Evolutionary conservation across 805 yeast species (phyloP).

Genomic region (Saturnispora galanensis): DNA sequence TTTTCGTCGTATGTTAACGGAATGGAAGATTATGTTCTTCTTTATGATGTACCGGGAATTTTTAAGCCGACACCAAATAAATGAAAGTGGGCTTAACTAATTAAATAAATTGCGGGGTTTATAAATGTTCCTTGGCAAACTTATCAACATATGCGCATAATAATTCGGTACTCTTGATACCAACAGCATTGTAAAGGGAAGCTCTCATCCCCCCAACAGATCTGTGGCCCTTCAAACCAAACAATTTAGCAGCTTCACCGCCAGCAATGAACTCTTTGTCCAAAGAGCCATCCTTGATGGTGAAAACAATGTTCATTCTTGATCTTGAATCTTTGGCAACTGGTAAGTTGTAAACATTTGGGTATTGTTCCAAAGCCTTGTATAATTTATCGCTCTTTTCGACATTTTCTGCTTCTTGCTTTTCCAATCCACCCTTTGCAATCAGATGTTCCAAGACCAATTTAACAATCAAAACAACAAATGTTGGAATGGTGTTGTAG

Average conservation of each 20-base stretch:
- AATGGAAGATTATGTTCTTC: constrained; percentile 52
- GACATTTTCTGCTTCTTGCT: constrained; percentile 47
- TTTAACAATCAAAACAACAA: constrained; percentile 78
- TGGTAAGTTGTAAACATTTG: constrained; percentile 56
- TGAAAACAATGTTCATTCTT: constrained; percentile 90
- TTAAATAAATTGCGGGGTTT: neutral
- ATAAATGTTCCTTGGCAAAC: constrained; percentile 40
- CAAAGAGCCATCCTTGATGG: constrained; percentile 44
- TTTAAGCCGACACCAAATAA: neutral
- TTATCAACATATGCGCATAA: constrained; percentile 48
- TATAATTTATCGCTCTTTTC: constrained; percentile 60
- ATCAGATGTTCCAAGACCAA: constrained; percentile 61
- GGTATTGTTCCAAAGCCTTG: constrained; percentile 50
- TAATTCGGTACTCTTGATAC: constrained; percentile 45
- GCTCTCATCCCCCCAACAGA: constrained; percentile 97
- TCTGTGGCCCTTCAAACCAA: constrained; percentile 90
- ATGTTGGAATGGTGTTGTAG: constrained; percentile 92
- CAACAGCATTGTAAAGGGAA: constrained; percentile 83
- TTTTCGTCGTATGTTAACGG: constrained; percentile 61
- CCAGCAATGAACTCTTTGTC: constrained; percentile 63
- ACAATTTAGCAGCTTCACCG: constrained; percentile 49
- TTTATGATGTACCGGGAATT: constrained; percentile 40
- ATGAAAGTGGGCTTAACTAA: neutral
- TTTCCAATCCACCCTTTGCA: constrained; percentile 59
- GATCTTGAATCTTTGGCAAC: constrained; percentile 62